phyloP scores from a whole-genome alignment of 345 rosid genomes.

The thale cress (Arabidopsis thaliana) region TAIR10.1 NC_003076.8:21000001-21000500 shows the following conservation, averaged over 20 bases:
- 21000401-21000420: conserved; percentile 70
- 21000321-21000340: too few relatives aligned
- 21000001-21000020: conserved; percentile 91
- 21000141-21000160: not conserved
- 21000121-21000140: conserved; percentile 79
- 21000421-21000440: conserved; percentile 71
- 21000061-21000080: conserved; percentile 67
- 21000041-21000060: conserved; percentile 90
- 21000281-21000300: not conserved
- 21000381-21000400: conserved; percentile 79
- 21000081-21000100: conserved; percentile 66
- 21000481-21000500: conserved; percentile 74
- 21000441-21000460: conserved; percentile 56
- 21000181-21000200: not conserved
- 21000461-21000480: conserved; percentile 51
- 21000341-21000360: too few relatives aligned
- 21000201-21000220: not conserved
- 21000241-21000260: conserved; percentile 1
- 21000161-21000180: not conserved
- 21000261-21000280: not conserved
- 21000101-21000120: conserved; percentile 73
- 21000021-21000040: conserved; percentile 85
- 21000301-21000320: not conserved
- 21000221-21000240: not conserved
- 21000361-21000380: not conserved